A percentile compares a stretch with the other conserved stretches of the same genome.
Evolutionary conservation across 148 eudicot species (phyloP).

Genomic region (Fallopia convolvulus): DNA sequence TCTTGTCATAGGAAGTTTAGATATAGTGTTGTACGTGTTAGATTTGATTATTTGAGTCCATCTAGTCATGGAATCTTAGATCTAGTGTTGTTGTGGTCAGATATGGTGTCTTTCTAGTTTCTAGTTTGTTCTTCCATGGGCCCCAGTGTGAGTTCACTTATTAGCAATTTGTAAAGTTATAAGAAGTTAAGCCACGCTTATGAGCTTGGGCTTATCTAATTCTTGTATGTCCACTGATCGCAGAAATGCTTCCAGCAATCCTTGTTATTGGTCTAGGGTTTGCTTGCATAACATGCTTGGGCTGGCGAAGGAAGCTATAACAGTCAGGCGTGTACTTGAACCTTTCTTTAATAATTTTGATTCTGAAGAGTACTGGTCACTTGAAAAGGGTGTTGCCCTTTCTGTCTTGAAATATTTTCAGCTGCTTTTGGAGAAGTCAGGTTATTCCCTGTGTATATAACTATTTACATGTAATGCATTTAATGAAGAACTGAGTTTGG

Average conservation of each 20-base stretch:
- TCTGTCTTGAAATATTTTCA: constrained; percentile 66
- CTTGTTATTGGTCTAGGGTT: constrained; percentile 79
- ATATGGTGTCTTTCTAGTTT: too few species aligned
- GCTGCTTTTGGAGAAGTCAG: constrained; percentile 71
- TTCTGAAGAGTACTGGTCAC: constrained; percentile 68
- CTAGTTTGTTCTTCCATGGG: too few species aligned
- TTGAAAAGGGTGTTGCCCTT: constrained; percentile 64
- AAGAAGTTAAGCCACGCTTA: neutral
- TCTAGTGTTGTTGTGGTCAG: too few species aligned
- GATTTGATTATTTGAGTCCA: too few species aligned
- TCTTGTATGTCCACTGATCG: constrained; percentile 2
- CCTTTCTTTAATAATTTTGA: constrained; percentile 75
- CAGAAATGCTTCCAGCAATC: constrained; percentile 65
- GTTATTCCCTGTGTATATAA: constrained; percentile 22
- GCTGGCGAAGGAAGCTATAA: constrained; percentile 82
- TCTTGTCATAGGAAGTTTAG: too few species aligned
- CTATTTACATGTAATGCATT: neutral
- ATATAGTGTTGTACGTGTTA: too few species aligned
- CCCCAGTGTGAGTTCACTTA: constrained; percentile 33
- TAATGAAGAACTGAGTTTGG: neutral
- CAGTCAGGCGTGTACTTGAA: constrained; percentile 78
- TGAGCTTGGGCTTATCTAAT: neutral
- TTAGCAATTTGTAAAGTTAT: neutral
- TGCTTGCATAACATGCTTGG: constrained; percentile 77
- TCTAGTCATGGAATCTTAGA: too few species aligned